Base-by-base conservation (phyloP, 805 yeast species). In the Torulaspora quercuum region DNA sequence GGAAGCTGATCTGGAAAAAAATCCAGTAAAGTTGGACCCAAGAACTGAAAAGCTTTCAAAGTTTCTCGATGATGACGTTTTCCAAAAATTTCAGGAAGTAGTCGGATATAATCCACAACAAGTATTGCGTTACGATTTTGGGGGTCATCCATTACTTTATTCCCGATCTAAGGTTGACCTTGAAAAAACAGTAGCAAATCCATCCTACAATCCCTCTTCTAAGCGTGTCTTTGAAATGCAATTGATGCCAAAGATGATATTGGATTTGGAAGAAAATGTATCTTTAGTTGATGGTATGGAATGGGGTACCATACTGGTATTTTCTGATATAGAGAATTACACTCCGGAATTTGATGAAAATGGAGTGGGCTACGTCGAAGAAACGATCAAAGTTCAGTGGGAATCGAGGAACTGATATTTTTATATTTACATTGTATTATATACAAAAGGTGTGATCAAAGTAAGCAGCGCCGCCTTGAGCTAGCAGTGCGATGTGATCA, bases 231-330 rank as follows among this genome's bases (percentile, higher is more conserved):
- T 87, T 54, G 98, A 92, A 61, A 64, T 90, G 40, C 98, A 92
- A 57, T 60, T 92, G 37, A 90, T 90, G 97, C 98, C 98, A 2
- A 86, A 86, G 57, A 76, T 88, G 35, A 90, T 92, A 35, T 68
- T 85, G 33, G 90, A 86, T 52, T 68, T 92, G 29, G 97, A 90
- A 55, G 69, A 68, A 27, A 61, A 64, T 18, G 53, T 59, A 10
- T 65, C 58, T 33, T 65, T 83, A 2, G 50, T 72, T 27, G 76
- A 76, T 22, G 97, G 97, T 8, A 90, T 90, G 95, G 94, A 90
- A 45, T 92, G 98, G 98, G 97, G 97, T 1, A 84, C 97, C 0
- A 83, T 92, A 19, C 65, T 86, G 16, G 83, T 90, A 1, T 84
- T 80, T 26, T 85, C 96, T 0, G 88, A 85, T 48, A 61, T 63